Base-by-base conservation (phyloP, 441 rosid genomes). In the Erodium trifolium region DNA sequence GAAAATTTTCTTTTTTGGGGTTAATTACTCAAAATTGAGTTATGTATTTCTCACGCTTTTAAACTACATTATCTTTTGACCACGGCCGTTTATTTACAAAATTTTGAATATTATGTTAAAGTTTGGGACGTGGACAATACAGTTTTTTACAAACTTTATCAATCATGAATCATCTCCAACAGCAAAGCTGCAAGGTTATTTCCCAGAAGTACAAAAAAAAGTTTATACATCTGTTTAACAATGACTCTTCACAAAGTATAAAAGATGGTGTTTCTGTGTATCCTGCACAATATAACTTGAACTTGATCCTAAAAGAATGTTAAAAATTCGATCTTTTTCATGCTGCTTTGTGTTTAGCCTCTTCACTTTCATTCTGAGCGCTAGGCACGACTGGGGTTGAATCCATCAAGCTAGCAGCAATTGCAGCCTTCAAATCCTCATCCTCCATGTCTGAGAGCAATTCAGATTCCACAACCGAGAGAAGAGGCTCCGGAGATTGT, bases 371-470 rank as follows among this genome's bases (percentile, higher is more conserved):
- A 3, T 63, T 76, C 69, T 80, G 75, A 65, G 72, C 67, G 68
- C 79, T 73, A 18, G 75, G 85, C 10, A 69, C 76, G 17, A 18
- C 76, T 6, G 83, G 84, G 41, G 86, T 76, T 70, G 87, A 73
- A 77, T 88, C 92, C 87, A 90, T 76, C 84, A 88, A 72, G 84
- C 96, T 91, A 23, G 93, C 94, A 71, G 97, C 97, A 67, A 87
- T 89, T 5, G 93, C 97, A 18, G 95, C 96, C 76, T 84, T 88
- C 87, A 89, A 79, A 72, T 91, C 91, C 73, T 84, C 88, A 11
- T 86, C 95, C 77, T 93, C 97, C 78, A 78, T 78, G 67, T 79
- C 87, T 19, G 82, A 74, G 67, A 89, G 84, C 64, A 72, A 63
- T 29, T 73, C 81, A 7, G 80, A 81, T 66, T 80, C 88, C 69